Evolutionary conservation across 2,329 filamentous ascomycete genomes (phyloP).

Genomic region (Venturia nashicola): DNA sequence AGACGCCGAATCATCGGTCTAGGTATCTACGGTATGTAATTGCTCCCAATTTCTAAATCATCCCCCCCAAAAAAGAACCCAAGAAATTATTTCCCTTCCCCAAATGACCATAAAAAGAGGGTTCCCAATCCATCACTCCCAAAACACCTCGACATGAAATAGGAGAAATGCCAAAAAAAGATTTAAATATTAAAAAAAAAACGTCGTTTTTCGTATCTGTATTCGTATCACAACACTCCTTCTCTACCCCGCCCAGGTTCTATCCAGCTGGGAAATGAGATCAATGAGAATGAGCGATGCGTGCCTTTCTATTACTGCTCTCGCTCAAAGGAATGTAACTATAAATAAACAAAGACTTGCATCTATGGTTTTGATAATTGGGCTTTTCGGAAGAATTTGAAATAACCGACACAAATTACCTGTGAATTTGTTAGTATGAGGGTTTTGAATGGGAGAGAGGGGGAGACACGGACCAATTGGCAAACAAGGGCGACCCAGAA

Average conservation of each 20-base stretch:
- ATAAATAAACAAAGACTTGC: neutral
- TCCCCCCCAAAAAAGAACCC: neutral
- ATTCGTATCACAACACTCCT: neutral
- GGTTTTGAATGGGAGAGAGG: too few relatives aligned
- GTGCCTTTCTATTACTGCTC: neutral
- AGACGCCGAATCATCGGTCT: neutral
- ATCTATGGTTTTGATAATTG: constrained; percentile 41
- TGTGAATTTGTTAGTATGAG: constrained; percentile 27
- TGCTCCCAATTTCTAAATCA: neutral
- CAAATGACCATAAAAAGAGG: neutral
- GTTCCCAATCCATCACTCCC: neutral
- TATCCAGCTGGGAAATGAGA: neutral
- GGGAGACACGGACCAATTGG: neutral
- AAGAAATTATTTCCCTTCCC: neutral
- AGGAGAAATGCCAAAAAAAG: neutral
- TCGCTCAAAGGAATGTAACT: neutral
- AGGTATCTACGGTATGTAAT: neutral
- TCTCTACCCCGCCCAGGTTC: neutral
- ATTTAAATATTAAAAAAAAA: neutral
- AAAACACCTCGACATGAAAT: neutral
- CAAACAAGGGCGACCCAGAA: constrained; percentile 46
- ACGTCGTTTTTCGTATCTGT: neutral
- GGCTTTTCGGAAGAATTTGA: constrained; percentile 45
- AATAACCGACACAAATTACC: constrained; percentile 44
- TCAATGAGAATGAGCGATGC: too few relatives aligned